Conservation (phyloP, 2,329 filamentous ascomycete species). For the Ceratocystis destructans region DNA sequence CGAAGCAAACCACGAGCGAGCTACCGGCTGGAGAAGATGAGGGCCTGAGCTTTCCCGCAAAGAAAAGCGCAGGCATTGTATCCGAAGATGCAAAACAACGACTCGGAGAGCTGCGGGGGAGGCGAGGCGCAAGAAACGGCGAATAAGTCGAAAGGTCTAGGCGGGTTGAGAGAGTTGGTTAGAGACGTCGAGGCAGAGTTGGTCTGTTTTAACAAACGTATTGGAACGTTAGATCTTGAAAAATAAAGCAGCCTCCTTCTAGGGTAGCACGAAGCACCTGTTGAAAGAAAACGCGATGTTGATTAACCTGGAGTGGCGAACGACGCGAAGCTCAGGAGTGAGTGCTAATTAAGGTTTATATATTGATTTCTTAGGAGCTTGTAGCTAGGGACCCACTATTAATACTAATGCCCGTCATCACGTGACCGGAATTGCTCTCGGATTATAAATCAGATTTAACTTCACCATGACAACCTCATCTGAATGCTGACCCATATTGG, state of each 20-base stretch:
- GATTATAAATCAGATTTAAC: neutral
- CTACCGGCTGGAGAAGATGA: constrained; percentile 31
- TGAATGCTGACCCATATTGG: neutral
- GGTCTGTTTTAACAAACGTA: neutral
- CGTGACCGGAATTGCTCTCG: neutral
- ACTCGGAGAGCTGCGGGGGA: constrained; percentile 66
- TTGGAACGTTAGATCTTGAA: neutral
- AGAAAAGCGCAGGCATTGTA: constrained; percentile 10
- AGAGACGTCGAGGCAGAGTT: neutral
- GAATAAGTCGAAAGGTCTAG: constrained; percentile 9
- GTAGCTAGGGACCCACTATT: neutral
- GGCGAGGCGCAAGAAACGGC: constrained; percentile 46
- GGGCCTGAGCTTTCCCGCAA: constrained; percentile 1
- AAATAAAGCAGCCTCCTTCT: neutral
- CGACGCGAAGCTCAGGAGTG: neutral
- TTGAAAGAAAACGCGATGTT: neutral
- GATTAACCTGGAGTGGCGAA: too few species aligned
- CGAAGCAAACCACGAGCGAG: constrained; percentile 30
- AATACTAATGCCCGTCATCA: neutral
- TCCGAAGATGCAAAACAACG: constrained; percentile 4
- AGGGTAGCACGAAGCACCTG: neutral
- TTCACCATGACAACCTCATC: too few species aligned
- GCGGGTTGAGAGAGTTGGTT: neutral
- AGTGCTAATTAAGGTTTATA: too few species aligned
- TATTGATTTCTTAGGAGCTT: neutral